Evolutionary conservation across 176 grass and related monocot species (phyloP).

Genomic region (Miscanthus lutarioriparius): DNA sequence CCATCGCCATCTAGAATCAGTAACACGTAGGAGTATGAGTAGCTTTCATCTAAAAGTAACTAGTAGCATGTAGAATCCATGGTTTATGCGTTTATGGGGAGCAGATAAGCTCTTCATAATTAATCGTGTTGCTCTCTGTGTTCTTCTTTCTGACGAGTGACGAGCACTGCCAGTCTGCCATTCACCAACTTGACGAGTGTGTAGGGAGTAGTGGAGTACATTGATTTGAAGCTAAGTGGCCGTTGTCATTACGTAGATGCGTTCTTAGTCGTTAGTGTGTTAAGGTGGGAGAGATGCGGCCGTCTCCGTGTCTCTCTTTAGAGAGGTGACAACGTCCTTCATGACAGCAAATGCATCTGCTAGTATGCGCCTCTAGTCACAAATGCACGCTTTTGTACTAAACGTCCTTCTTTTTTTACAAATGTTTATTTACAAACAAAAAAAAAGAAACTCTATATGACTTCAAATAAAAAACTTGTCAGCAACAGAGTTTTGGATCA

Average conservation of each 20-base stretch:
- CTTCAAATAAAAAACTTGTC: too few species aligned
- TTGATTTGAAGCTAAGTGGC: neutral
- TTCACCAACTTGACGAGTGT: neutral
- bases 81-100: neutral
- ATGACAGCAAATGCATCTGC: neutral
- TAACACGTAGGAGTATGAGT: neutral
- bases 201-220: neutral
- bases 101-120: neutral
- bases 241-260: neutral
- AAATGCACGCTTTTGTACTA: neutral
- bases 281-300: neutral
- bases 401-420: too few species aligned
- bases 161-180: too few species aligned
- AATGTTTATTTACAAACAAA: too few species aligned
- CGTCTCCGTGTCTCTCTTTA: neutral
- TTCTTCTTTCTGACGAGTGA: neutral
- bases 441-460: too few species aligned
- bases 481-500: too few species aligned
- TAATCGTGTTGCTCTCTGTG: neutral
- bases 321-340: neutral
- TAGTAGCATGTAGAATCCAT: neutral
- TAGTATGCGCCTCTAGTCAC: neutral
- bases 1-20: neutral
- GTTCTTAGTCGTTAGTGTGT: neutral
- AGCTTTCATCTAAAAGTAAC: conserved; percentile 17